Base-by-base conservation (phyloP, 805 yeast genomes). In the Clavispora fructus region DNA sequence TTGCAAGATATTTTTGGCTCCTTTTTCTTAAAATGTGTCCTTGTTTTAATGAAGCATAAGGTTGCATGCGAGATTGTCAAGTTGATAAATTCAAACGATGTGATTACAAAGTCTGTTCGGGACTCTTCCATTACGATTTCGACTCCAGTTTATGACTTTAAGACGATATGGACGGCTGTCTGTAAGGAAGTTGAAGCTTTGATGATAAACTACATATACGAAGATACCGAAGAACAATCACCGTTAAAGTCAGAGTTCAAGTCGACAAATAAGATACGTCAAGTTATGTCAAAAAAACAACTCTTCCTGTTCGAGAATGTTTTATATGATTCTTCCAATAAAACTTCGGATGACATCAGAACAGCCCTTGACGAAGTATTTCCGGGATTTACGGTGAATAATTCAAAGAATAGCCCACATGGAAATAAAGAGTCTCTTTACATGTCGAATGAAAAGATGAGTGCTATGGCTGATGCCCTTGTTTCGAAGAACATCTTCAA, bases 401-500 rank as follows among this genome's bases (percentile, higher is more conserved):
- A 58, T 6, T 40, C 42, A 3, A 53, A 48, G n/a, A 25, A 37
- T 7, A 40, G 44, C 23, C 44, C 35, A 6, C 44, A 42, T 7
- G 42, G 48, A 8, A 56, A 53, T 11, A 47, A 52, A 1, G 33
- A 45, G 8, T 61, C 76, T 1, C 68, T 78, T 6, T 86, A 78
- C 54, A 78, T 87, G 39, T 81, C 82, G 38, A 80, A 74, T 50
- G 88, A 82, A 51, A 68, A 78, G 3, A 74, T 74, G 48, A 68
- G 65, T 48, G 71, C 80, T 19, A 75, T 78, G 53, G 83, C 83
- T 44, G 82, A 84, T 49, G 74, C 82, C 4, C 64, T 88, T 33
- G 85, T 87, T 2, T 80, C 82, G 0, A 81, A 88, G 2, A 82
- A 81, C 57, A 75, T 89, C 13, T 82, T 85, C 64, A 88, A 90